Evolutionary conservation across 306 rosid species (phyloP).

Genomic region (Parietaria judaica): DNA sequence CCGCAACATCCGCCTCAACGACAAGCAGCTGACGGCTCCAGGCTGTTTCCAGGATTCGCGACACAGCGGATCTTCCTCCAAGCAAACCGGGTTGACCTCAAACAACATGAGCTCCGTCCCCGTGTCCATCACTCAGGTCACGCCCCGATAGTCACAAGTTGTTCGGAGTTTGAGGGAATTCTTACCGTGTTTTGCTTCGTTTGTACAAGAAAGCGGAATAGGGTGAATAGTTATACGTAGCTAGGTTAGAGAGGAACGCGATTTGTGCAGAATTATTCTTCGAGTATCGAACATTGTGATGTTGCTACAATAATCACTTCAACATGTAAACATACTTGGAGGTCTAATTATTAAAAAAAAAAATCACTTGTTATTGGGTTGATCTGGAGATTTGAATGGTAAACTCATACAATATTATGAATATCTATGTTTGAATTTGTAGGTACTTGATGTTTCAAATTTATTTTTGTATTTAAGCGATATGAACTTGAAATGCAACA

Average conservation of each 20-base stretch:
- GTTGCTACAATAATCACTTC: neutral
- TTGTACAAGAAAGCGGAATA: neutral
- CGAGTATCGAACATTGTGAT: neutral
- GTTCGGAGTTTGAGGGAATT: conserved; percentile 7
- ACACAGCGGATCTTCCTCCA: conserved; percentile 34
- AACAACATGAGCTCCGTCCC: conserved; percentile 32
- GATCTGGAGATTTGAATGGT: neutral
- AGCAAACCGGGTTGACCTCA: conserved; percentile 23
- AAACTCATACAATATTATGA: neutral
- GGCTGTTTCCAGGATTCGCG: conserved; percentile 52
- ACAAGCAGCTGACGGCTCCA: conserved; percentile 63
- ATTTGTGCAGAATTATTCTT: neutral
- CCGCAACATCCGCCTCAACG: conserved; percentile 57
- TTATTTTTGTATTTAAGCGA: too few relatives aligned
- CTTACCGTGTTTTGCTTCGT: neutral
- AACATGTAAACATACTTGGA: too few relatives aligned
- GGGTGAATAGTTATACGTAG: neutral
- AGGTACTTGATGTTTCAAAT: too few relatives aligned
- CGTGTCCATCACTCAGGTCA: conserved; percentile 42
- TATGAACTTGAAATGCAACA: too few relatives aligned
- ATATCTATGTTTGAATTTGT: too few relatives aligned
- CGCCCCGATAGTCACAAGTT: conserved; percentile 45
- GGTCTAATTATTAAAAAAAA: too few relatives aligned
- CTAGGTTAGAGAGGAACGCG: neutral
- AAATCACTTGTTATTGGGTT: neutral